Percentiles rank a stretch among this genome's conserved stretches.
Evolutionary conservation across 345 rosid genomes (phyloP).

Genomic region (Abelmoschus esculentus): DNA sequence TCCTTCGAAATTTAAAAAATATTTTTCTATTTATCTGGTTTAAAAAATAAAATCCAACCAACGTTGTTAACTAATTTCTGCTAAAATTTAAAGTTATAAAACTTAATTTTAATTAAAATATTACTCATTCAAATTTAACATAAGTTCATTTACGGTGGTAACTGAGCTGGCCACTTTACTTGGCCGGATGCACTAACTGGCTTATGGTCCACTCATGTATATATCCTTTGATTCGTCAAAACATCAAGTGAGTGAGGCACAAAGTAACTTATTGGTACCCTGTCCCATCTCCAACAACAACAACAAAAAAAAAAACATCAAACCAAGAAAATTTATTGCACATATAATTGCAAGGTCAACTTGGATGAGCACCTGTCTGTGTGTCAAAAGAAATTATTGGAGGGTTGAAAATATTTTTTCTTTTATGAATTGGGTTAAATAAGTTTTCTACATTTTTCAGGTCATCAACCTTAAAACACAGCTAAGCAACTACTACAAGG

Average conservation of each 20-base stretch:
- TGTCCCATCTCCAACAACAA: slow-evolving; percentile 4
- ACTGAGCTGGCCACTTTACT: slow-evolving; percentile 7
- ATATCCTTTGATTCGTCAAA: slow-evolving; percentile 17
- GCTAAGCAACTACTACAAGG: slow-evolving; percentile 41
- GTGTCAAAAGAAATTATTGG: background rate
- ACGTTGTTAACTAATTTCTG: too few species aligned
- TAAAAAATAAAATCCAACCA: too few species aligned
- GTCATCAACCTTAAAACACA: slow-evolving; percentile 54
- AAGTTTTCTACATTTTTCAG: slow-evolving; percentile 14
- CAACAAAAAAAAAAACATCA: slow-evolving; percentile 9
- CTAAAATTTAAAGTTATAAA: too few species aligned
- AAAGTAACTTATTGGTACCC: slow-evolving; percentile 6
- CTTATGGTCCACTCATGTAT: slow-evolving; percentile 21
- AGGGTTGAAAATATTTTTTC: background rate
- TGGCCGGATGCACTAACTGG: slow-evolving; percentile 22
- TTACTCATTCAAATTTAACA: too few species aligned
- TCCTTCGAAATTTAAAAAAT: too few species aligned
- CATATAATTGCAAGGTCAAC: slow-evolving; percentile 3
- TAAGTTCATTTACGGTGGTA: too few species aligned
- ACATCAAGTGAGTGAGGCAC: slow-evolving; percentile 12
- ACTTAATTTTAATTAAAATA: too few species aligned
- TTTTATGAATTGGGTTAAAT: background rate
- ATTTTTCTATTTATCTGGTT: too few species aligned
- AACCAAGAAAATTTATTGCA: background rate
- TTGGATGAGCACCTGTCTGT: background rate